Percentiles rank a stretch among this genome's conserved stretches.
Evolutionary conservation across 495 filamentous ascomycete genomes (phyloP).

Genomic region (Lasiosphaeria miniovina): DNA sequence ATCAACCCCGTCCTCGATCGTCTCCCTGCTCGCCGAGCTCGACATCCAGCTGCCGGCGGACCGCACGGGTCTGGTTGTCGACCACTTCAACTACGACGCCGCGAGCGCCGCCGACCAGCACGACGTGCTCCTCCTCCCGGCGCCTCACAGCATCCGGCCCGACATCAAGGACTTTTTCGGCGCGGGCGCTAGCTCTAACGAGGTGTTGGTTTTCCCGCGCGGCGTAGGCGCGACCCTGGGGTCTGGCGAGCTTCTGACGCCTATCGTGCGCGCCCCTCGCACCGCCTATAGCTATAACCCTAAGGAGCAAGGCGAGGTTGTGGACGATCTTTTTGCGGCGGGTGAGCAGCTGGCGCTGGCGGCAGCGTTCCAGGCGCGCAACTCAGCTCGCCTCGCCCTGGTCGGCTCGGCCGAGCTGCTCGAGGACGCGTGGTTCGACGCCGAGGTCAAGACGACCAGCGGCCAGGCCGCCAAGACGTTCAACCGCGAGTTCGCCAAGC

Average conservation of each 20-base stretch:
- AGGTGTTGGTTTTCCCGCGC: slow-evolving; percentile 72
- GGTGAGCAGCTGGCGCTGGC: slow-evolving; percentile 80
- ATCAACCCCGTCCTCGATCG: slow-evolving; percentile 70
- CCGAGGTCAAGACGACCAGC: slow-evolving; percentile 63
- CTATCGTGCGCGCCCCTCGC: slow-evolving; percentile 73
- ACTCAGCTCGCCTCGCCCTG: slow-evolving; percentile 86
- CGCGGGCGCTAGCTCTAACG: slow-evolving; percentile 47
- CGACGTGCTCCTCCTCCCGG: slow-evolving; percentile 77
- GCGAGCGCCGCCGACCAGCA: slow-evolving; percentile 74
- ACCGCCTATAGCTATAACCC: slow-evolving; percentile 94
- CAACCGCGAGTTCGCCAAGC: slow-evolving; percentile 83
- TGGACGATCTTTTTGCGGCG: slow-evolving; percentile 75
- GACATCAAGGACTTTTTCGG: slow-evolving; percentile 79
- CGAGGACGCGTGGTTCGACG: slow-evolving; percentile 86
- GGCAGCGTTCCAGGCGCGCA: slow-evolving; percentile 82
- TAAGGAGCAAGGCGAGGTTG: slow-evolving; percentile 71
- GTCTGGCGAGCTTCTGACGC: slow-evolving; percentile 68
- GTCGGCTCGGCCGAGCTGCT: slow-evolving; percentile 84
- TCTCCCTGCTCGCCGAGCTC: slow-evolving; percentile 83
- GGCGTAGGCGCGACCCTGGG: slow-evolving; percentile 80
- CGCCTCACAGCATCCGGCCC: slow-evolving; percentile 56
- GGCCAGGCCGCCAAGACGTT: slow-evolving; percentile 56
- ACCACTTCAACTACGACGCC: slow-evolving; percentile 93
- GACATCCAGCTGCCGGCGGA: slow-evolving; percentile 87
- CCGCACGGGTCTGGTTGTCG: slow-evolving; percentile 76